Conservation (phyloP, 805 yeast species). For the Candida boidinii region DNA sequence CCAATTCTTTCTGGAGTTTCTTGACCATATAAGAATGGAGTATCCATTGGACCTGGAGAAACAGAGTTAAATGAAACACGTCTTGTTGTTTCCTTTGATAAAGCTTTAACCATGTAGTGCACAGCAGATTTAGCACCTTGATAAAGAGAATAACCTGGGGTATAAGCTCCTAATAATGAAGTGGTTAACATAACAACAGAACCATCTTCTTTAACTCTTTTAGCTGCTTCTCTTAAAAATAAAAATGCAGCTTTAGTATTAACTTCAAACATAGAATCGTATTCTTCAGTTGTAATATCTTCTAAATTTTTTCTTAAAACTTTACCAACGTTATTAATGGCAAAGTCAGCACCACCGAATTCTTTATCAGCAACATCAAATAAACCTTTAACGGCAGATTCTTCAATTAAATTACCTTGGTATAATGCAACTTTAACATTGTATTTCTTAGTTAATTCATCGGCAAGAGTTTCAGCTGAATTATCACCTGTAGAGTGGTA, state of each 20-base stretch:
- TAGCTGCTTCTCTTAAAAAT: constrained; percentile 50
- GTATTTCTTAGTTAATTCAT: constrained; percentile 25
- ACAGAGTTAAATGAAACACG: constrained; percentile 45
- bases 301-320: constrained; percentile 53
- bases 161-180: constrained; percentile 58
- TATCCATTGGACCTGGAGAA: constrained; percentile 64
- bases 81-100: constrained; percentile 46
- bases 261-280: constrained; percentile 40
- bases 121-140: constrained; percentile 54
- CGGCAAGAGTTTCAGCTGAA: constrained; percentile 27
- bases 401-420: constrained; percentile 35
- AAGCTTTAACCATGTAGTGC: constrained; percentile 41
- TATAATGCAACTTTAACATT: constrained; percentile 33
- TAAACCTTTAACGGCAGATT: constrained; percentile 32
- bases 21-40: constrained; percentile 56
- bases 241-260: constrained; percentile 57
- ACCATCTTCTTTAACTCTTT: constrained; percentile 41
- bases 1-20: constrained; percentile 45
- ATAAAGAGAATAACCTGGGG: constrained; percentile 41
- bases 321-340: constrained; percentile 61
- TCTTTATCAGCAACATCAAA: constrained; percentile 35
- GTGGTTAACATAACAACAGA: constrained; percentile 51
- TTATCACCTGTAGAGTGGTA: constrained; percentile 38
- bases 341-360: constrained; percentile 49
- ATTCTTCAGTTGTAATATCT: constrained; percentile 47